Percentiles rank a stretch among this genome's conserved stretches.
Conservation (phyloP, 805 yeast species). For the Pichia gijzeniarum region DNA sequence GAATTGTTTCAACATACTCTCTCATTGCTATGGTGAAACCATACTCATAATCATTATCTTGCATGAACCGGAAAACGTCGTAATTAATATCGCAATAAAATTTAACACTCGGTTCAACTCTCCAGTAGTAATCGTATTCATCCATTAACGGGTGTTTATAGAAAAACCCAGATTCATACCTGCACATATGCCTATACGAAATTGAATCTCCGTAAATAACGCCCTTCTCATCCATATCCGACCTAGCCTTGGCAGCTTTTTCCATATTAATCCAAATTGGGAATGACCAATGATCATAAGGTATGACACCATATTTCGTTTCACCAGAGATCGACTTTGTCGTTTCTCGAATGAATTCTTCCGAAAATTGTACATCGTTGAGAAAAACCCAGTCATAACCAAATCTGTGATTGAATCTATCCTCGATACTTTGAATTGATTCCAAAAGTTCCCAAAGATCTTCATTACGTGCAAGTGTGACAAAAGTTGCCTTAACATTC, state of each 20-base stretch:
- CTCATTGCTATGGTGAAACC: conserved; percentile 73
- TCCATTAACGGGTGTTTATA: conserved; percentile 65
- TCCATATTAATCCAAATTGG: conserved; percentile 77
- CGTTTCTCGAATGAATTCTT: conserved; percentile 68
- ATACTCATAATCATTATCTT: conserved; percentile 63
- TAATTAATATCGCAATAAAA: conserved; percentile 75
- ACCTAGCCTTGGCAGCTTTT: conserved; percentile 49
- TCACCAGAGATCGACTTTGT: conserved; percentile 64
- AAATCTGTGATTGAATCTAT: conserved; percentile 73
- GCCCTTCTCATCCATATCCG: conserved; percentile 40
- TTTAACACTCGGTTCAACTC: conserved; percentile 81
- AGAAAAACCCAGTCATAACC: conserved; percentile 93
- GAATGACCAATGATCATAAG: conserved; percentile 76
- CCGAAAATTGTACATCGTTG: conserved; percentile 76
- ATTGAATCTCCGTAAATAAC: conserved; percentile 59
- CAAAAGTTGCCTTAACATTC: conserved; percentile 36
- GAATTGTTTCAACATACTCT: conserved; percentile 64
- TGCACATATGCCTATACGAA: conserved; percentile 83
- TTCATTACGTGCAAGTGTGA: conserved; percentile 65
- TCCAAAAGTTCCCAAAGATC: conserved; percentile 55
- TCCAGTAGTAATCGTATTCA: conserved; percentile 88
- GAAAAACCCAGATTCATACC: conserved; percentile 85
- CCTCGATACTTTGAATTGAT: conserved; percentile 75
- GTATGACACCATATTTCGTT: conserved; percentile 71
- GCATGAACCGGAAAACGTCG: conserved; percentile 75